These are phyloP conservation scores for Leccinum truebloodii DNA, from an alignment of 768 basidiomycete genomes.

Conservation along the genomic window DNA sequence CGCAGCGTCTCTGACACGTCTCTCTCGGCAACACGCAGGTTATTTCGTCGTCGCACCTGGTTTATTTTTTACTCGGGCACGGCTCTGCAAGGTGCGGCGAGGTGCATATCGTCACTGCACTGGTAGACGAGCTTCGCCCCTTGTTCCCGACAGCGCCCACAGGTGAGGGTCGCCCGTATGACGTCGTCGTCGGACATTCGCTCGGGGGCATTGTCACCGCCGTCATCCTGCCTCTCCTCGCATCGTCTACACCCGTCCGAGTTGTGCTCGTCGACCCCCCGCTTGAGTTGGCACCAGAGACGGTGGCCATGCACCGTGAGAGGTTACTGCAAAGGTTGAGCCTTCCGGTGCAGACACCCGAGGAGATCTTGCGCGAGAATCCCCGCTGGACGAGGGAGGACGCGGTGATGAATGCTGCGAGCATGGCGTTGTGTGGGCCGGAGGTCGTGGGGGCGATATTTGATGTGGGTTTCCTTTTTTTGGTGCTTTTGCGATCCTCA, in stretches of 20 bases:
- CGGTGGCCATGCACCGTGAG: not conserved
- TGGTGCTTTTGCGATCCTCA: not conserved
- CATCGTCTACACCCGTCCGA: not conserved
- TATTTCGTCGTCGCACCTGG: slow-evolving; percentile 27
- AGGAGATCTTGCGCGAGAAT: not conserved
- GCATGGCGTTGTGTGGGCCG: not conserved
- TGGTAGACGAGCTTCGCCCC: slow-evolving; percentile 15
- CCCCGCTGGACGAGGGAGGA: not conserved
- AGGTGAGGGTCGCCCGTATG: not conserved
- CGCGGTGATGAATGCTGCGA: not conserved
- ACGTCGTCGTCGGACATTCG: not conserved
- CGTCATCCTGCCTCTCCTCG: not conserved
- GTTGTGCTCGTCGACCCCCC: not conserved
- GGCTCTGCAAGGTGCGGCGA: slow-evolving; percentile 7
- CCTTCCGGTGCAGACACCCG: not conserved
- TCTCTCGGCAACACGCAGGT: slow-evolving; percentile 10
- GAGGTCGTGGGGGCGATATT: not conserved
- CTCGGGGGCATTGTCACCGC: not conserved
- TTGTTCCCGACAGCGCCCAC: not conserved
- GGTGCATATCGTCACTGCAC: slow-evolving; percentile 16
- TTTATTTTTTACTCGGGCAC: slow-evolving; percentile 20
- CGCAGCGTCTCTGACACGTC: not conserved
- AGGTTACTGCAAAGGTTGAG: not conserved
- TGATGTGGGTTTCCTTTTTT: not conserved
- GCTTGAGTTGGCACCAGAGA: not conserved